phyloP scores from a whole-genome alignment of 2,329 filamentous ascomycete species.

The Fonsecaea erecta region DNA sequence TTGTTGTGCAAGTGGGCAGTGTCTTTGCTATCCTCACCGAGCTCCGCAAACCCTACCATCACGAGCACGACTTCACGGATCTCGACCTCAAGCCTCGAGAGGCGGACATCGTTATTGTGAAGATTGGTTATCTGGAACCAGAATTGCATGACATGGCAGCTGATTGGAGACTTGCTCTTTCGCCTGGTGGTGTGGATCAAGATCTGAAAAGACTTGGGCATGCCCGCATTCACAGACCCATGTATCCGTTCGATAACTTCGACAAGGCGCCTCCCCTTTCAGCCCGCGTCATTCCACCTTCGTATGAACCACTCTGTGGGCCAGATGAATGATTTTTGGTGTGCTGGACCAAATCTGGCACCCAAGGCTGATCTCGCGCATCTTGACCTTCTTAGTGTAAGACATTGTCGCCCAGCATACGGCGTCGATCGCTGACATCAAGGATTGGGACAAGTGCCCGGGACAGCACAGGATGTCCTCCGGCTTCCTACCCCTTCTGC shows the following conservation, averaged over 20 bases:
- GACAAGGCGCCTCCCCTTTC: background rate
- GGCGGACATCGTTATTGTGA: conserved; percentile 11
- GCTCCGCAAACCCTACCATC: conserved; percentile 12
- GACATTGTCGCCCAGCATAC: background rate
- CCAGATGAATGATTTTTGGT: background rate
- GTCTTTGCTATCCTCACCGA: conserved; percentile 13
- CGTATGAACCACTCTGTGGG: background rate
- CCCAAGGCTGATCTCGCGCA: background rate
- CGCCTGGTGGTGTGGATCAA: conserved; percentile 14
- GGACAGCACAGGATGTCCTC: background rate
- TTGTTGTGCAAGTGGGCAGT: conserved; percentile 11
- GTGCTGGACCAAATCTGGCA: background rate
- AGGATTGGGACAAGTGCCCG: background rate
- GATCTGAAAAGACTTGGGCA: conserved; percentile 15
- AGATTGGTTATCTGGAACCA: conserved; percentile 14
- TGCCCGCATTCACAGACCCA: conserved; percentile 9
- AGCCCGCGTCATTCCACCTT: conserved; percentile 6
- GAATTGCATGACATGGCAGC: conserved; percentile 16
- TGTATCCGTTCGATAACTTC: conserved; percentile 14
- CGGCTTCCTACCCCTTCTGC: background rate
- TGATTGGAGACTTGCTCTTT: conserved; percentile 11
- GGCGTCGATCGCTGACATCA: background rate
- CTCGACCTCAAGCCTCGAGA: conserved; percentile 12
- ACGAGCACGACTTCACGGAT: conserved; percentile 16
- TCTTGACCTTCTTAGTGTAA: background rate